Conservation (phyloP, 352 stramenopile genomes). For the Pilasporangium apinafurcum region DNA sequence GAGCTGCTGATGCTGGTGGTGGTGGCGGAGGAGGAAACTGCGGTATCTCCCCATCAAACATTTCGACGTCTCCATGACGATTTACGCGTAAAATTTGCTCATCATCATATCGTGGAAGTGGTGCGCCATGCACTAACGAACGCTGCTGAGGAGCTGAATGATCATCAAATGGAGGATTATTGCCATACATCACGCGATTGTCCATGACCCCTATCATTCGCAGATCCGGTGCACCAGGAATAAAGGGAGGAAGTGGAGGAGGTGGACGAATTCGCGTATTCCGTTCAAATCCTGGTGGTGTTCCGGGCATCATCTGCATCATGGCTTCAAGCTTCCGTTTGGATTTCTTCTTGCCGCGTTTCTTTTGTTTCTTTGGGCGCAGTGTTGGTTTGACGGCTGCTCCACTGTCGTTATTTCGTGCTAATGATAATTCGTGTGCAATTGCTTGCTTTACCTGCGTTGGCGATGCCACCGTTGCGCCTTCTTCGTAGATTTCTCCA, state of each 20-base stretch:
- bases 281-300: slow-evolving; percentile 20
- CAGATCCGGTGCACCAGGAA: not conserved
- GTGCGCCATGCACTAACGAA: not conserved
- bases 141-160: not conserved
- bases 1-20: slow-evolving; percentile 6
- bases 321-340: slow-evolving; percentile 71
- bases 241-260: not conserved
- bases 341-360: slow-evolving; percentile 66
- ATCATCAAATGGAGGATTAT: not conserved
- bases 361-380: slow-evolving; percentile 58
- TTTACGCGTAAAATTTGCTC: slow-evolving; percentile 74
- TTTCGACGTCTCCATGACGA: slow-evolving; percentile 51
- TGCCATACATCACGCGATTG: slow-evolving; percentile 5
- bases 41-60: slow-evolving; percentile 20
- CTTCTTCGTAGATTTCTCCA: slow-evolving; percentile 72
- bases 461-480: slow-evolving; percentile 20
- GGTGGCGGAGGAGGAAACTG: not conserved
- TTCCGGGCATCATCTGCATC: slow-evolving; percentile 16
- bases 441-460: slow-evolving; percentile 34
- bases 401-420: slow-evolving; percentile 6
- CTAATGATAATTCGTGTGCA: slow-evolving; percentile 15
- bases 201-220: not conserved
- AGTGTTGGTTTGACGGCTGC: not conserved
- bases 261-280: slow-evolving; percentile 22
- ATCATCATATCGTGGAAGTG: slow-evolving; percentile 21